Evolutionary conservation across 306 rosid species (phyloP), one percentile per base, ranked within the genome.

Genomic region (Vigna hirtella): DNA sequence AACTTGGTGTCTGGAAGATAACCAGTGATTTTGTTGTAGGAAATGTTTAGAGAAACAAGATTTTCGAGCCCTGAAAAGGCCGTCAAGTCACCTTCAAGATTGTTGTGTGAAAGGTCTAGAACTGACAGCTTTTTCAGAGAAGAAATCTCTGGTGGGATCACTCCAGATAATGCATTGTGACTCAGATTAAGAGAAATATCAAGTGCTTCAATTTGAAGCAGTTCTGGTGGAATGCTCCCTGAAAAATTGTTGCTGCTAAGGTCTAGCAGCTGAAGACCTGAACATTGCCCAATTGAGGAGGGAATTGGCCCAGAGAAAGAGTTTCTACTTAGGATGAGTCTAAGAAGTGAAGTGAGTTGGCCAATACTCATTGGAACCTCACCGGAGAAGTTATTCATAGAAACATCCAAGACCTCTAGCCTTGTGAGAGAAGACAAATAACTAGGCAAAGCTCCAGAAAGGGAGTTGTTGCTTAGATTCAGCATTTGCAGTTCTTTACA

Each of bases 181-280:
- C 98, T 93, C 85, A 93, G 75, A 59, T 93, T 91, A 8, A 93
- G 84, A 79, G 97, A 88, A 80, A 93, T 93, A 51, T 86, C 96
- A 67, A 93, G 94, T 47, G 88, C 87, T 86, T 87, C 86, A 48
- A 93, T 86, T 63, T 77, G 86, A 51, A 92, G 89, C 24, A 93
- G 57, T 47, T 87, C 89, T 11, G 53, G 22, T 7, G 98, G 98
- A 50, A 93, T 91, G 18, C 74, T 71, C 4, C 97, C 98, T 9
- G 89, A 79, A 77, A 93, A 78, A 71, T 74, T 82, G 85, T 93
- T 93, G 77, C 82, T 86, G 74, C 97, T 87, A 18, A 93, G 92
- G 77, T 93, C 98, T 20, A 91, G 88, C 34, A 90, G 83, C 63
- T 93, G 93, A 82, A 93, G 91, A 72, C 90, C 81, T 38, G 88